These are phyloP conservation scores for Hysterangium stoloniferum DNA, from an alignment of 768 basidiomycete genomes.

Conservation along the genomic window DNA sequence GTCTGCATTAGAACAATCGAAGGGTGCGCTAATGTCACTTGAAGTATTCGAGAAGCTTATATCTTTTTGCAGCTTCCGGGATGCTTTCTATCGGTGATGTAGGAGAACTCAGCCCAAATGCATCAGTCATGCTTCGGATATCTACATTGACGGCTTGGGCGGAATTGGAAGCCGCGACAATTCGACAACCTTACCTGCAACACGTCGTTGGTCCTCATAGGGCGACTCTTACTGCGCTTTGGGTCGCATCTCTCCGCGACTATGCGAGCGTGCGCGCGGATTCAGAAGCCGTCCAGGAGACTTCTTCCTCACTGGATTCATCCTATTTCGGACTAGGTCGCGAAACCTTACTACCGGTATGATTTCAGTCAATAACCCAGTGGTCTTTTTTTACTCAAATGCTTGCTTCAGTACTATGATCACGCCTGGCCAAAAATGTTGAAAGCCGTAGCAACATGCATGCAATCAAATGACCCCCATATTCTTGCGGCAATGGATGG, in stretches of 20 bases:
- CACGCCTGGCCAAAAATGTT: constrained; percentile 77
- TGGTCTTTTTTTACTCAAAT: constrained; percentile 8
- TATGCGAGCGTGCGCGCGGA: constrained; percentile 88
- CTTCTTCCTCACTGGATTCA: constrained; percentile 67
- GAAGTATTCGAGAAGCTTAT: constrained; percentile 9
- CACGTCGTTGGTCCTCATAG: constrained; percentile 80
- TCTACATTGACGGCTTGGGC: constrained; percentile 95
- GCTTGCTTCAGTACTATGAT: constrained; percentile 65
- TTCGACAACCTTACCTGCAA: constrained; percentile 64
- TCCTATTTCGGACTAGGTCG: constrained; percentile 84
- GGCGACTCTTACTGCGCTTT: constrained; percentile 65
- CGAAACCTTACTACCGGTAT: constrained; percentile 84
- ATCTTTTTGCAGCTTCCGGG: constrained; percentile 51
- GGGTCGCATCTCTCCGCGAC: constrained; percentile 85
- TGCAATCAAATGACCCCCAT: constrained; percentile 60
- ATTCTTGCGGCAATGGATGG: constrained; percentile 82
- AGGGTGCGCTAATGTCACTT: constrained; percentile 42
- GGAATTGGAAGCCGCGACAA: constrained; percentile 74
- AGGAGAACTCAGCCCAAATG: constrained; percentile 84
- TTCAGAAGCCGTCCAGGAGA: constrained; percentile 76
- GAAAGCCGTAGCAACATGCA: constrained; percentile 74
- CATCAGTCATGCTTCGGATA: constrained; percentile 88
- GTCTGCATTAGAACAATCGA: constrained; percentile 80
- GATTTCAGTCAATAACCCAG: constrained; percentile 18
- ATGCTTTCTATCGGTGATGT: constrained; percentile 83